A percentile compares a stretch with the other conserved stretches of the same genome.
Conservation (phyloP, 768 basidiomycete genomes). For the Pisolithus sp. region DNA sequence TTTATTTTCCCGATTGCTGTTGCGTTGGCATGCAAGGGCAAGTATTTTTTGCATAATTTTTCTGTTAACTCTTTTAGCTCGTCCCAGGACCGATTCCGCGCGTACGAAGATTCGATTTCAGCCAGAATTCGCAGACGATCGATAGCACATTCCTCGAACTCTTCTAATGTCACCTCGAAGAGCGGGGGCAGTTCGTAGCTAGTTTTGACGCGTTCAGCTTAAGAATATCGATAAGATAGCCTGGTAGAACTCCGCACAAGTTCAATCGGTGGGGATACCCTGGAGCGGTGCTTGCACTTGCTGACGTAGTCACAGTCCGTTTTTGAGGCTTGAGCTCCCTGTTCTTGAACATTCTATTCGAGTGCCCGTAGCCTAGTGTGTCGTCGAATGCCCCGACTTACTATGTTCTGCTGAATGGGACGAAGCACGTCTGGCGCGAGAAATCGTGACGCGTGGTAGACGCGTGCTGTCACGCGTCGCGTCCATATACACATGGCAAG, state of each 20-base stretch:
- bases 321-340: conserved; percentile 6
- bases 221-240: neutral
- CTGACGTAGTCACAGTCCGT: conserved; percentile 1
- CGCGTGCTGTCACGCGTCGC: conserved; percentile 21
- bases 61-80: conserved; percentile 64
- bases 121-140: conserved; percentile 82
- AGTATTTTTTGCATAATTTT: conserved; percentile 64
- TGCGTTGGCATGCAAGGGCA: conserved; percentile 61
- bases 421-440: neutral
- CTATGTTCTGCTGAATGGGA: too few relatives aligned
- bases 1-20: conserved; percentile 44
- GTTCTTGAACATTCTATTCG: conserved; percentile 16
- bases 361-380: neutral
- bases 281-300: neutral
- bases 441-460: conserved; percentile 11
- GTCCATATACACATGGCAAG: neutral
- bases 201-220: neutral
- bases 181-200: conserved; percentile 86
- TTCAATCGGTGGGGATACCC: conserved; percentile 66
- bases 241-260: conserved; percentile 48
- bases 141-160: conserved; percentile 89
- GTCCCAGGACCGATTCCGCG: conserved; percentile 75
- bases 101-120: conserved; percentile 86
- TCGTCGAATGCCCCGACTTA: neutral
- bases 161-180: conserved; percentile 88